Evolutionary conservation across 2,329 filamentous ascomycete species (phyloP).

Genomic region (Furcasterigmium sp.): DNA sequence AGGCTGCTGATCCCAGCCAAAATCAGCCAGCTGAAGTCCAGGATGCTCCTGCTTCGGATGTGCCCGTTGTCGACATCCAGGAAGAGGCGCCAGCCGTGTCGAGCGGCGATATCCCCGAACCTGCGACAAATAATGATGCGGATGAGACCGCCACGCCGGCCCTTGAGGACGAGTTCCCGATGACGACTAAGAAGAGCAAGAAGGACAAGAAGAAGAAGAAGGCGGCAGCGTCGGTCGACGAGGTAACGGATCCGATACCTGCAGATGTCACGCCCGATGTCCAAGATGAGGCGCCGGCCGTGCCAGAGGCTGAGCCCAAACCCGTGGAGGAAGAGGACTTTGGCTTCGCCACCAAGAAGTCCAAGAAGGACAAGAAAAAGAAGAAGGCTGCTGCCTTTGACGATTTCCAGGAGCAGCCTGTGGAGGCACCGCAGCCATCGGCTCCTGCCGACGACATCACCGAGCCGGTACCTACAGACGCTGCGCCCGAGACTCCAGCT

Average conservation of each 20-base stretch:
- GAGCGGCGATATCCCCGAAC: background rate
- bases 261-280: no score
- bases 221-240: background rate
- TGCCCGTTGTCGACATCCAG: no score
- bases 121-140: conserved; percentile 4
- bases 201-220: conserved; percentile 26
- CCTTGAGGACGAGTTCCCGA: conserved; percentile 14
- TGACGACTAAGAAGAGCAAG: conserved; percentile 20
- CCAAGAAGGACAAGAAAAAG: conserved; percentile 27
- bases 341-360: conserved; percentile 17
- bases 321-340: conserved; percentile 12
- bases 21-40: no score
- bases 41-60: no score
- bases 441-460: no score
- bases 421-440: no score
- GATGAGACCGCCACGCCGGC: conserved; percentile 10
- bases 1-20: background rate
- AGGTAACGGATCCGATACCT: no score
- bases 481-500: no score
- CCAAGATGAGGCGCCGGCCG: background rate
- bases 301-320: conserved; percentile 1
- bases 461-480: no score
- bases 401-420: no score
- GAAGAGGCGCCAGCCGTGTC: background rate
- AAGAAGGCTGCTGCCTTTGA: conserved; percentile 10